Evolutionary conservation across 2,329 filamentous ascomycete genomes (phyloP).

Genomic region (Capronia coronata): DNA sequence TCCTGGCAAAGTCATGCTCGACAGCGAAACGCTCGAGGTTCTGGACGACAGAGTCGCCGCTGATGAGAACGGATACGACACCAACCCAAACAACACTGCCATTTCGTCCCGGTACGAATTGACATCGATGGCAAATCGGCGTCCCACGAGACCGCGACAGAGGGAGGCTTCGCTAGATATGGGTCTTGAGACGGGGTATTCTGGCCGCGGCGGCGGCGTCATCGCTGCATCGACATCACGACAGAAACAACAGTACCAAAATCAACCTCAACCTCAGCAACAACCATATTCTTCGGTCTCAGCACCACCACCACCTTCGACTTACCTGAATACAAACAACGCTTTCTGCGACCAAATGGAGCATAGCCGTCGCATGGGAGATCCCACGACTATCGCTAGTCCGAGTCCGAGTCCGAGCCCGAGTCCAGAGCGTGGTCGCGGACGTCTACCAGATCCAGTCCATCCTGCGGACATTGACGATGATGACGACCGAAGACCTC

Average conservation of each 20-base stretch:
- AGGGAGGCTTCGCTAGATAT: not conserved
- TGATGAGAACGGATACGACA: conserved; percentile 17
- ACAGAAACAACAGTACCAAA: not conserved
- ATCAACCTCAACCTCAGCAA: not conserved
- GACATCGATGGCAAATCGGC: not conserved
- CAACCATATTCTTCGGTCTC: not conserved
- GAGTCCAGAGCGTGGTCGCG: not conserved
- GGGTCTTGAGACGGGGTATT: conserved; percentile 19
- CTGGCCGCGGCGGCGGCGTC: too few relatives aligned
- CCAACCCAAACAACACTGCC: conserved; percentile 3
- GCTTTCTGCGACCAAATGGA: conserved; percentile 20
- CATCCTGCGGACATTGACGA: not conserved
- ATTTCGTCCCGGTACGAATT: conserved; percentile 3
- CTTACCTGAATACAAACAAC: conserved; percentile 9
- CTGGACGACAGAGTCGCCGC: conserved; percentile 9
- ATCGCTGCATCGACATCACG: not conserved
- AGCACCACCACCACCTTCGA: not conserved
- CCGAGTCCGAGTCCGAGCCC: not conserved
- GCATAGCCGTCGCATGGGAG: conserved; percentile 11
- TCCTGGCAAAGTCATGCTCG: conserved; percentile 13
- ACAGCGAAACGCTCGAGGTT: conserved; percentile 11
- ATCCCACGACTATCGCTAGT: not conserved
- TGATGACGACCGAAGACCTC: not conserved
- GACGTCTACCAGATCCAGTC: not conserved
- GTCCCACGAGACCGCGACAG: not conserved